Percentiles rank a stretch among this genome's conserved stretches.
Evolutionary conservation across 2,329 filamentous ascomycete species (phyloP).

Genomic region (Fusarium albosuccineum): DNA sequence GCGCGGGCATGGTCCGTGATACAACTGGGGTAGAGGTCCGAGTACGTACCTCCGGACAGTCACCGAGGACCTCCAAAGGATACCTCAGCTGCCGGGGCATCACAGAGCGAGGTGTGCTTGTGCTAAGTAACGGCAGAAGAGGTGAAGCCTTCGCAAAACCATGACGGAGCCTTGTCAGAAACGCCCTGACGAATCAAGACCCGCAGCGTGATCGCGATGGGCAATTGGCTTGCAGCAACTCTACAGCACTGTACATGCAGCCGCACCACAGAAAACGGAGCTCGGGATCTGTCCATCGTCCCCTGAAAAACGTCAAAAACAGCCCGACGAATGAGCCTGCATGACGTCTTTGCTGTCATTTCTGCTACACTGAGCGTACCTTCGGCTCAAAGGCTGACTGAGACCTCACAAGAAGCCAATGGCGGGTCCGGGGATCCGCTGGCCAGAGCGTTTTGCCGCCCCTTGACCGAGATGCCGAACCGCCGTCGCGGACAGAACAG

Average conservation of each 20-base stretch:
- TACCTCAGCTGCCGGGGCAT: slow-evolving; percentile 6
- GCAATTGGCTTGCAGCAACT: slow-evolving; percentile 17
- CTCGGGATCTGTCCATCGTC: slow-evolving; percentile 9
- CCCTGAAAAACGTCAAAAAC: slow-evolving; percentile 7
- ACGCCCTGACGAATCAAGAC: slow-evolving; percentile 17
- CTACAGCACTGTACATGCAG: slow-evolving; percentile 1
- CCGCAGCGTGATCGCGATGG: slow-evolving; percentile 32
- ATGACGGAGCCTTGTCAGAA: not conserved
- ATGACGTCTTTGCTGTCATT: slow-evolving; percentile 34
- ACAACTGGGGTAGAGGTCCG: slow-evolving; percentile 8
- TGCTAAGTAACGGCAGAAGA: not conserved
- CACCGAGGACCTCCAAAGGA: slow-evolving; percentile 38
- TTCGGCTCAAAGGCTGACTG: slow-evolving; percentile 44
- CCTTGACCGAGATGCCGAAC: slow-evolving; percentile 63
- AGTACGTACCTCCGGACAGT: slow-evolving; percentile 47
- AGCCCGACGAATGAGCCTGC: slow-evolving; percentile 7
- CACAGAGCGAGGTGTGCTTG: not conserved
- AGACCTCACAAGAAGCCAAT: not conserved
- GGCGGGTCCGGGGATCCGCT: slow-evolving; percentile 8
- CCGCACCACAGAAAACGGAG: slow-evolving; percentile 5
- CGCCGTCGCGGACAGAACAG: not conserved
- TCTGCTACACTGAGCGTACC: not conserved
- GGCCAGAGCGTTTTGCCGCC: slow-evolving; percentile 46
- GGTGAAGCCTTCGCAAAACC: slow-evolving; percentile 1
- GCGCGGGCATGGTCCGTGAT: slow-evolving; percentile 30